A percentile compares a stretch with the other conserved stretches of the same genome.
These are phyloP conservation scores for Gynandropsis gynandra DNA, from an alignment of 345 rosid genomes.

Conservation along the genomic window DNA sequence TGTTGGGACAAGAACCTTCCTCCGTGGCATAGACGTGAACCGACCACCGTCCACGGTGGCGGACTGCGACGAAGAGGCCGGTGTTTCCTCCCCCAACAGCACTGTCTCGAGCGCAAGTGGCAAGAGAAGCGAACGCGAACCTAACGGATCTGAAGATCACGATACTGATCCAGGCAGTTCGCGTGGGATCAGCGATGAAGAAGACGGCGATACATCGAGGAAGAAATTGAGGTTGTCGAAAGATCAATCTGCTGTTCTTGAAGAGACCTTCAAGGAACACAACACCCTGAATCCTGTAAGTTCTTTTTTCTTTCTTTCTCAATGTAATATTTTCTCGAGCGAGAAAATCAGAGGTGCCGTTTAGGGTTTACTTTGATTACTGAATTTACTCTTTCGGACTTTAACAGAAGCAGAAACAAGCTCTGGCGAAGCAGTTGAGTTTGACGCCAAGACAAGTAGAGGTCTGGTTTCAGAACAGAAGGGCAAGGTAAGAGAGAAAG, in stretches of 20 bases:
- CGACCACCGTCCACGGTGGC: slow-evolving; percentile 52
- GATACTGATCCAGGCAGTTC: slow-evolving; percentile 62
- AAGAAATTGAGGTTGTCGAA: slow-evolving; percentile 90
- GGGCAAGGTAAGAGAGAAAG: slow-evolving; percentile 70
- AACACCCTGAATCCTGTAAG: slow-evolving; percentile 94
- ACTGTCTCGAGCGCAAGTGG: slow-evolving; percentile 88
- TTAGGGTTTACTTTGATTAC: too few species aligned
- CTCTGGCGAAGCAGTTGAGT: slow-evolving; percentile 80
- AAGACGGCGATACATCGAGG: slow-evolving; percentile 81
- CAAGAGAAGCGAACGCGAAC: slow-evolving; percentile 82
- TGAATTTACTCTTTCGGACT: not conserved
- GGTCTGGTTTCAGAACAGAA: slow-evolving; percentile 98
- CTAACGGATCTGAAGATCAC: slow-evolving; percentile 39
- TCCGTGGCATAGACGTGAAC: slow-evolving; percentile 89
- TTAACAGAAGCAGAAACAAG: slow-evolving; percentile 78
- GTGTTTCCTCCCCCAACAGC: slow-evolving; percentile 89
- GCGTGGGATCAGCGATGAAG: slow-evolving; percentile 79
- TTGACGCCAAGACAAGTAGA: slow-evolving; percentile 88
- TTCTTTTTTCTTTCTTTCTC: not conserved
- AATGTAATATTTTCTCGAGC: too few species aligned
- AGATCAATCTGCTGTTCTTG: slow-evolving; percentile 92
- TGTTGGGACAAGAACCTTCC: slow-evolving; percentile 44
- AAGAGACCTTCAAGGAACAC: slow-evolving; percentile 90
- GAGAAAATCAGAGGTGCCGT: too few species aligned
- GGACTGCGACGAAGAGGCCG: slow-evolving; percentile 76